A percentile compares a stretch with the other conserved stretches of the same genome.
Evolutionary conservation across 495 filamentous ascomycete species (phyloP).

Genomic region (Talaromyces ruber): DNA sequence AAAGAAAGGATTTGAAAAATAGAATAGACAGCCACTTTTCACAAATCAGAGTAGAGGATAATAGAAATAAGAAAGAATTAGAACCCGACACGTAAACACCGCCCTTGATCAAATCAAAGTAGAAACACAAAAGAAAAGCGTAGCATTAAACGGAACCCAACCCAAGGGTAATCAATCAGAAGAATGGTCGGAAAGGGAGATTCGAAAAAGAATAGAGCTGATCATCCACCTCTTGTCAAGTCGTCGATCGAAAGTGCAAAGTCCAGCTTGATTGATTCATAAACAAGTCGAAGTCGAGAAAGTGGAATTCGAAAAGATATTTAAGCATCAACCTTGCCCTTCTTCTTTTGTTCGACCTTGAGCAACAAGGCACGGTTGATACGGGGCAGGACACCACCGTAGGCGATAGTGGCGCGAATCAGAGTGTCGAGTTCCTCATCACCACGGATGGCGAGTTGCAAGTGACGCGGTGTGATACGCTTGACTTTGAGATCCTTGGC

Average conservation of each 20-base stretch:
- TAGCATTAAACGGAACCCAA: neutral
- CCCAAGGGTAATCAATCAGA: neutral
- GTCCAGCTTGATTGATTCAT: neutral
- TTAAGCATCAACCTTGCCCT: slow-evolving; percentile 56
- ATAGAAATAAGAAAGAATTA: neutral
- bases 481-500: slow-evolving; percentile 99
- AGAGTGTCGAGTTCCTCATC: slow-evolving; percentile 97
- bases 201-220: neutral
- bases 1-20: neutral
- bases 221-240: neutral
- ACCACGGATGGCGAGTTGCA: slow-evolving; percentile 96
- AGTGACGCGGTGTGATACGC: slow-evolving; percentile 96
- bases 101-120: neutral
- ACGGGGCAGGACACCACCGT: slow-evolving; percentile 94
- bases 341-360: slow-evolving; percentile 99
- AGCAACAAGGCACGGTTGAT: slow-evolving; percentile 96
- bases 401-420: slow-evolving; percentile 95
- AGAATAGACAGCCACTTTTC: neutral
- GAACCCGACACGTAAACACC: neutral
- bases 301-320: neutral
- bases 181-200: neutral
- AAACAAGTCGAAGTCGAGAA: neutral
- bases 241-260: neutral
- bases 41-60: neutral
- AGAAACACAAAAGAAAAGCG: neutral